Conservation (phyloP, 768 basidiomycete species). For the Hirschioporus abietinus region DNA sequence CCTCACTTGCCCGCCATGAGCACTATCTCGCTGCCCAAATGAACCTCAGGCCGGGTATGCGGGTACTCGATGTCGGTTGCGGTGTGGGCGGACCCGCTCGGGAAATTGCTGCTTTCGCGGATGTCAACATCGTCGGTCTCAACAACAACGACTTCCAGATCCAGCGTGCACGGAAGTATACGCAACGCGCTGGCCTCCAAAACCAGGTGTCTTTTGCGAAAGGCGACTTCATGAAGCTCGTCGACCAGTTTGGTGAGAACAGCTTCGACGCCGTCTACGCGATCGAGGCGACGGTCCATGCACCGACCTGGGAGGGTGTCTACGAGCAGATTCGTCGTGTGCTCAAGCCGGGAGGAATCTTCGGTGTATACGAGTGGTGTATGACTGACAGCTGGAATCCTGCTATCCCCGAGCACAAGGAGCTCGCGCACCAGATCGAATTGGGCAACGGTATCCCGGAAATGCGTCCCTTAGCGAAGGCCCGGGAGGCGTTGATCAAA, state of each 20-base stretch:
- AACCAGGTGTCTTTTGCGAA: conserved; percentile 77
- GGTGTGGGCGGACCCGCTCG: conserved; percentile 97
- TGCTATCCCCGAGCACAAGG: conserved; percentile 80
- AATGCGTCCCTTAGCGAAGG: conserved; percentile 74
- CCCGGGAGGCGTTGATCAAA: conserved; percentile 69
- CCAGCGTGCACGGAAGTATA: conserved; percentile 78
- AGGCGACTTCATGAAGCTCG: conserved; percentile 96
- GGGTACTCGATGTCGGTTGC: conserved; percentile 96
- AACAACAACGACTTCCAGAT: conserved; percentile 98
- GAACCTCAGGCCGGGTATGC: conserved; percentile 82
- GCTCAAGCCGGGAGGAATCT: conserved; percentile 92
- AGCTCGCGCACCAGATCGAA: conserved; percentile 86
- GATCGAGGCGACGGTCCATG: conserved; percentile 97
- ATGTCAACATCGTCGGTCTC: conserved; percentile 76
- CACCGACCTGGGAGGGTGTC: conserved; percentile 92
- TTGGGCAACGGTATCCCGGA: conserved; percentile 96
- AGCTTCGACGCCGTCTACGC: conserved; percentile 97
- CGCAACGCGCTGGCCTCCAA: conserved; percentile 67
- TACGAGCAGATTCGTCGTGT: conserved; percentile 92
- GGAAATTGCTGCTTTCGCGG: conserved; percentile 89
- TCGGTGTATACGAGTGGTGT: conserved; percentile 98
- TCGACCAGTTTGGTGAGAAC: conserved; percentile 86
- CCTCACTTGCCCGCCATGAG: conserved; percentile 87
- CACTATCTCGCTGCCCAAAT: conserved; percentile 93
- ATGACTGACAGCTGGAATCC: conserved; percentile 97